Evolutionary conservation across 106 monocot genomes (phyloP).

Genomic region (Gastrodia elata): DNA sequence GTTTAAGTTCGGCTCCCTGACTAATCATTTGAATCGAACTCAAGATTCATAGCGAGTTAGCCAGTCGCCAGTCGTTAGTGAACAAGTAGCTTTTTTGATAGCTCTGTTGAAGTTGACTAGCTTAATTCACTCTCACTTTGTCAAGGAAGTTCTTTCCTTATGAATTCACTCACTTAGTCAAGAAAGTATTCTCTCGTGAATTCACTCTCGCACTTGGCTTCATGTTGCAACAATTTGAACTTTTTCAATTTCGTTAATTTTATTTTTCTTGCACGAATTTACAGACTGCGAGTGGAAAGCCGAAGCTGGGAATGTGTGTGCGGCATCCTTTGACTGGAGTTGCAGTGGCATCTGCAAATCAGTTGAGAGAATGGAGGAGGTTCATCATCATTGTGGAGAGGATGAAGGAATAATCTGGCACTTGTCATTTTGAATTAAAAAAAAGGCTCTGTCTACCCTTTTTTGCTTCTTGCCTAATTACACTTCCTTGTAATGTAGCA

Average conservation of each 20-base stretch:
- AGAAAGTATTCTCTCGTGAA: no score
- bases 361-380: conserved; percentile 16
- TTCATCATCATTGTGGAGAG: conserved; percentile 15
- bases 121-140: neutral
- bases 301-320: conserved; percentile 10
- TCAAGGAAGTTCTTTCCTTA: no score
- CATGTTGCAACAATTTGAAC: no score
- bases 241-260: neutral
- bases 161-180: no score
- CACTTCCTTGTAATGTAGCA: neutral
- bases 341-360: conserved; percentile 14
- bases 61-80: no score
- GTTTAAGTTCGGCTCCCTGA: no score
- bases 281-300: conserved; percentile 17
- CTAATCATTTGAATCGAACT: no score
- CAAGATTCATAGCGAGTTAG: no score
- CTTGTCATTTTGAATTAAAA: conserved; percentile 5
- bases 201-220: no score
- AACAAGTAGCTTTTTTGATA: no score
- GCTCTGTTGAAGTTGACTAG: no score
- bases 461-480: neutral
- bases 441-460: neutral
- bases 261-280: neutral
- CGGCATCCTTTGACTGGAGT: conserved; percentile 15
- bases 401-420: conserved; percentile 15